These are phyloP conservation scores for Malassezia caprae DNA, from an alignment of 1,284 basidiomycete species.

Conservation along the genomic window DNA sequence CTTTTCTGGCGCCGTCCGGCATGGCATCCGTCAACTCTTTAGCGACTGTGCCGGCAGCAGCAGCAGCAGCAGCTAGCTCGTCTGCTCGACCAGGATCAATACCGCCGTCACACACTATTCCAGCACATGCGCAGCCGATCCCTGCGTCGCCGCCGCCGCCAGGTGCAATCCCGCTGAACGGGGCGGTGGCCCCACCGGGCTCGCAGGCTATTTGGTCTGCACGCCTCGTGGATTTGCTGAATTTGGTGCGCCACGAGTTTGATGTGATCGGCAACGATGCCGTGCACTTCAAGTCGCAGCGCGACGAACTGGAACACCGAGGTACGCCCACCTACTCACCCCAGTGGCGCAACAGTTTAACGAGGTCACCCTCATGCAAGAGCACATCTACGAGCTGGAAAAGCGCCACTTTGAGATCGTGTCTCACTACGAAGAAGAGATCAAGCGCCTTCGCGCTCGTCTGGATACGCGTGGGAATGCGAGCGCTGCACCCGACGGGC, in stretches of 20 bases:
- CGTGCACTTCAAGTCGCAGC: conserved; percentile 60
- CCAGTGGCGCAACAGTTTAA: conserved; percentile 31
- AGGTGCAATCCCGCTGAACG: background rate
- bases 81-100: background rate
- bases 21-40: conserved; percentile 16
- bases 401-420: conserved; percentile 62
- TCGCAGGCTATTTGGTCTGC: conserved; percentile 21
- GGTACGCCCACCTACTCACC: conserved; percentile 53
- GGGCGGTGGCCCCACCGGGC: conserved; percentile 1
- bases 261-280: conserved; percentile 67
- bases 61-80: background rate
- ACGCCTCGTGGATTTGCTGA: conserved; percentile 68
- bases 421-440: conserved; percentile 65
- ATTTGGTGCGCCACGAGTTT: conserved; percentile 74
- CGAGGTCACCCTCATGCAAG: conserved; percentile 40
- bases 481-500: background rate
- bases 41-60: conserved; percentile 6
- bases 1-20: background rate
- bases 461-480: conserved; percentile 51
- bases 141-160: conserved; percentile 6
- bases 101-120: conserved; percentile 4
- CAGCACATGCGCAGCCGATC: background rate
- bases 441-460: conserved; percentile 59
- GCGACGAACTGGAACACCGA: conserved; percentile 82
- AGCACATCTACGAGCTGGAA: conserved; percentile 68